Evolutionary conservation across 305 asterid genomes (phyloP), one percentile per base, ranked within the genome.

Genomic region (Fraxinus platypoda): DNA sequence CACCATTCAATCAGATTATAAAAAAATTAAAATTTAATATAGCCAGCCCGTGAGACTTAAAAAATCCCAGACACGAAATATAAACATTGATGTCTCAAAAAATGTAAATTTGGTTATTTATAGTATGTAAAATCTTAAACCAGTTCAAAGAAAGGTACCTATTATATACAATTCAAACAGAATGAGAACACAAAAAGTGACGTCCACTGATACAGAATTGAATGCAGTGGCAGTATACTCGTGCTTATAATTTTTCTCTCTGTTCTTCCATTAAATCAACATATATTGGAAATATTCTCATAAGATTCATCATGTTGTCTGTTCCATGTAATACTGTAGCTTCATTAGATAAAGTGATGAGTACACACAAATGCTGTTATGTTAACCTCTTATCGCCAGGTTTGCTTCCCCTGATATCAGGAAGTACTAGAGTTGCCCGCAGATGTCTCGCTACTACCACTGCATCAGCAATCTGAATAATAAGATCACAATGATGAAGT

Each of bases 391-490:
- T 92, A 83, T 94, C 97, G 52, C 94, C 94, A 78, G 98, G 93
- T 79, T 88, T 78, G 86, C 88, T 92, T 88, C 98, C 98, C 87
- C 98, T 89, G 41, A 96, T 91, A 85, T 94, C 99, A 70, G 99
- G 99, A 84, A 94, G 85, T n/a, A 96, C 93, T 85, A 94, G 97
- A 80, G 95, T 91, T 83, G 98, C 99, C 9, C 91, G 90, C 75
- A 96, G 93, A 84, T 90, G 91, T 88, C 94, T 91, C 26, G 98
- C 98, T 46, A 96, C 98, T 73, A 93, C 96, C 68, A 92, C 98
- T 28, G 99, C 99, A 86, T 94, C 99, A 72, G 99, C 83, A 83
- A 96, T 89, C 99, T 96, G 92, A 78, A 79, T 38, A 84, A 79
- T 19, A 19, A 57, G 19, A 57, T 57, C 68, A 57, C 26, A 19